Percentiles rank a stretch among this genome's conserved stretches.
Conservation (phyloP, 1,284 basidiomycete species). For the Leccinum variabile region DNA sequence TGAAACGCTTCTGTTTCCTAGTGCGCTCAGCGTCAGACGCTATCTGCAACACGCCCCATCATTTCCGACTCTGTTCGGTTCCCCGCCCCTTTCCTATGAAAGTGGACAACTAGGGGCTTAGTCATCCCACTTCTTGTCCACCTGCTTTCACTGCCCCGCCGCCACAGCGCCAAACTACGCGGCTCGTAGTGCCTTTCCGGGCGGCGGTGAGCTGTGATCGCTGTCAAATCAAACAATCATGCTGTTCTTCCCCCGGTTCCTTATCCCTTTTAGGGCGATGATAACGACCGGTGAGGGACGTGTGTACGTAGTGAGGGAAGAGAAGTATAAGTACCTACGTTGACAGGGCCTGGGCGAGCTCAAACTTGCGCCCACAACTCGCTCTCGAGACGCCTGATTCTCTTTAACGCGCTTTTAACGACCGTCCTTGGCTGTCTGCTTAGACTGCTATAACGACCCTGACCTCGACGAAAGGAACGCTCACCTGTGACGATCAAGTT, state of each 20-base stretch:
- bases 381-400: background rate
- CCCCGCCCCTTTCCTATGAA: background rate
- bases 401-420: background rate
- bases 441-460: background rate
- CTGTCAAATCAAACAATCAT: background rate
- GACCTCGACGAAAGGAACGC: background rate
- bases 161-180: conserved; percentile 1
- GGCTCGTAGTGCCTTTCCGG: background rate
- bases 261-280: background rate
- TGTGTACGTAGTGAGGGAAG: background rate
- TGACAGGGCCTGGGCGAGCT: background rate
- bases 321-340: background rate
- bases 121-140: background rate
- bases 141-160: background rate
- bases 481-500: background rate
- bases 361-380: background rate
- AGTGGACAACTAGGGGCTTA: background rate
- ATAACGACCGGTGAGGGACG: background rate
- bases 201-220: background rate
- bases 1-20: conserved; percentile 6
- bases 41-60: background rate
- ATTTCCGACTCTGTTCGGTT: background rate
- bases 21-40: background rate
- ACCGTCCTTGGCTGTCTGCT: background rate
- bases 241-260: background rate